Conservation (phyloP, 441 rosid genomes). For the Jatropha multifida region DNA sequence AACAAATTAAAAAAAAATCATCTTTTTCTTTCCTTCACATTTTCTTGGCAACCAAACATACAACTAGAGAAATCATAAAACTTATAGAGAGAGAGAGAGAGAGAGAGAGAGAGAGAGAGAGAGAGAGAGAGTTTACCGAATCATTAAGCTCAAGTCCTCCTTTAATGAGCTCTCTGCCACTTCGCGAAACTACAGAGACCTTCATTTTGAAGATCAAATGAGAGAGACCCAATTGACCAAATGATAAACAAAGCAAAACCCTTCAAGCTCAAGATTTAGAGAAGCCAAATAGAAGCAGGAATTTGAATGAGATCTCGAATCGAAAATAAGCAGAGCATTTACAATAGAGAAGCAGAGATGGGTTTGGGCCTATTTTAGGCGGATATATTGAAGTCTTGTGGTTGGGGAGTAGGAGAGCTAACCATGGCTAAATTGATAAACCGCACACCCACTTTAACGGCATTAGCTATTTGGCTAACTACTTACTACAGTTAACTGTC, state of each 20-base stretch:
- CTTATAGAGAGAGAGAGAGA: constrained; percentile 9
- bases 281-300: background rate
- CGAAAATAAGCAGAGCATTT: background rate
- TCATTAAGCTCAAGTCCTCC: constrained; percentile 74
- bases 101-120: constrained; percentile 13
- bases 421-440: constrained; percentile 12
- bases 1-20: constrained; percentile 1
- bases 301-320: background rate
- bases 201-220: constrained; percentile 50
- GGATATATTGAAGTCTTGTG: constrained; percentile 28
- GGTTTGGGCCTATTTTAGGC: constrained; percentile 4
- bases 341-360: background rate
- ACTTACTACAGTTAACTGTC: background rate
- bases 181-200: constrained; percentile 70
- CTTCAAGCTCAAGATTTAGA: background rate
- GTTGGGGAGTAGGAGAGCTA: constrained; percentile 46
- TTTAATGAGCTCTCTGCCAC: constrained; percentile 78
- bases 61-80: background rate
- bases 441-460: constrained; percentile 10
- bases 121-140: constrained; percentile 44
- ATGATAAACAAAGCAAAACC: constrained; percentile 18
- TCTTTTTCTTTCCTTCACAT: background rate
- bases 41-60: constrained; percentile 18
- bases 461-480: background rate
- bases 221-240: constrained; percentile 36